A percentile compares a stretch with the other conserved stretches of the same genome.
These are phyloP conservation scores for Wickerhamiella galacta DNA, from an alignment of 805 yeast genomes.

Conservation along the genomic window DNA sequence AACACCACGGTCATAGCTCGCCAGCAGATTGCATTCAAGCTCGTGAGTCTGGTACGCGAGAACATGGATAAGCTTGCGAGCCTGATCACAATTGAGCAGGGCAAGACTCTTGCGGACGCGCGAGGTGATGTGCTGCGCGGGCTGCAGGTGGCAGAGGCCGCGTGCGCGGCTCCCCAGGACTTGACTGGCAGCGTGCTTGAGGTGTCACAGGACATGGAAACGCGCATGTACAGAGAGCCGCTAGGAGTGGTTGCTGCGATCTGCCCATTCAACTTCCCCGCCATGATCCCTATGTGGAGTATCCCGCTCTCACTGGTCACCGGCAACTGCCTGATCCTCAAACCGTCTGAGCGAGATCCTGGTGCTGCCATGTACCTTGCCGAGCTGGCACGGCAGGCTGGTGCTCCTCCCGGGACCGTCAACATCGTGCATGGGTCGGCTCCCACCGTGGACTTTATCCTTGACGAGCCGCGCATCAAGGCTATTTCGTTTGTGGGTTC, in stretches of 20 bases:
- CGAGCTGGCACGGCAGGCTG: constrained; percentile 55
- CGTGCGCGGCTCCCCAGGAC: constrained; percentile 45
- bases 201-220: constrained; percentile 60
- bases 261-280: constrained; percentile 72
- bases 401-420: constrained; percentile 58
- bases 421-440: constrained; percentile 61
- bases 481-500: constrained; percentile 71
- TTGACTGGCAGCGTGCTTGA: constrained; percentile 47
- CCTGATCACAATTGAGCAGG: constrained; percentile 52
- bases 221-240: constrained; percentile 54
- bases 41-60: constrained; percentile 43
- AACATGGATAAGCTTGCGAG: constrained; percentile 57
- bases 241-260: constrained; percentile 64
- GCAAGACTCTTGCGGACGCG: constrained; percentile 62
- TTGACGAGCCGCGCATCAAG: constrained; percentile 57
- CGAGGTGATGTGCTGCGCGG: constrained; percentile 62
- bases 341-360: constrained; percentile 64
- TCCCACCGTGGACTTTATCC: constrained; percentile 50
- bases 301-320: constrained; percentile 47
- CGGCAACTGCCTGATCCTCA: constrained; percentile 57
- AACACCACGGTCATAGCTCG: constrained; percentile 32
- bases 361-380: constrained; percentile 64
- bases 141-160: constrained; percentile 62
- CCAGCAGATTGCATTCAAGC: constrained; percentile 51
- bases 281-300: constrained; percentile 64